These are phyloP conservation scores for Pyrenula aspistea DNA, from an alignment of 495 filamentous ascomycete species.

Conservation along the genomic window DNA sequence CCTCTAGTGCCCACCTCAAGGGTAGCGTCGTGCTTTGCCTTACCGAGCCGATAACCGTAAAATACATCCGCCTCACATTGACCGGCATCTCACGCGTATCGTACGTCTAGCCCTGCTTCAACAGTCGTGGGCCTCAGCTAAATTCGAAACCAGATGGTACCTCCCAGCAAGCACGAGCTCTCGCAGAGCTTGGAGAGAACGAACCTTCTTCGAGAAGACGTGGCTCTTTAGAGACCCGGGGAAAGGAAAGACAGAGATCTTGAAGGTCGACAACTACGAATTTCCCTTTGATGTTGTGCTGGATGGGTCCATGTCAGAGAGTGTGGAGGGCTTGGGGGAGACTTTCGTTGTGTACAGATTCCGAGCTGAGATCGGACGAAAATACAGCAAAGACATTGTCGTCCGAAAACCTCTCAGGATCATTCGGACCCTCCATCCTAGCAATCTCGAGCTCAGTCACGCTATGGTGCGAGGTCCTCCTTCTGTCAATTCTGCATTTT, in stretches of 20 bases:
- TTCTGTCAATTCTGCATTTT: background rate
- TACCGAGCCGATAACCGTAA: constrained; percentile 52
- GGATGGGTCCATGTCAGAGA: constrained; percentile 68
- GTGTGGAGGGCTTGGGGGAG: constrained; percentile 72
- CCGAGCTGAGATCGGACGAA: constrained; percentile 75
- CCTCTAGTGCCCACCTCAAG: constrained; percentile 60
- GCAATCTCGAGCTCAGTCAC: constrained; percentile 71
- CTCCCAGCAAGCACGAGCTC: constrained; percentile 30
- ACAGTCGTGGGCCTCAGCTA: background rate
- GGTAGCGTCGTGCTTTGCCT: constrained; percentile 68
- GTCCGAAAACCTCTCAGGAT: constrained; percentile 73
- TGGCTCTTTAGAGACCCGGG: constrained; percentile 39
- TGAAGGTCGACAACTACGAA: constrained; percentile 75
- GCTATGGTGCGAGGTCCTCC: constrained; percentile 74
- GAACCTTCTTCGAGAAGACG: constrained; percentile 42
- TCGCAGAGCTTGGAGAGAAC: constrained; percentile 37
- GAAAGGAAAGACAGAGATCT: constrained; percentile 43
- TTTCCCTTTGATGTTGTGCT: constrained; percentile 77
- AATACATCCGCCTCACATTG: constrained; percentile 58
- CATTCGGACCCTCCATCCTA: constrained; percentile 71
- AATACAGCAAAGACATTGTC: constrained; percentile 67
- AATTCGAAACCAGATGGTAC: constrained; percentile 25
- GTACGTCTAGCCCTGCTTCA: constrained; percentile 30
- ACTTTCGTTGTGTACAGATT: constrained; percentile 77
- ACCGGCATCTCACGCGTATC: constrained; percentile 58